These are phyloP conservation scores for Colletotrichum sp. DNA, from an alignment of 2,329 filamentous ascomycete species.

Conservation along the genomic window DNA sequence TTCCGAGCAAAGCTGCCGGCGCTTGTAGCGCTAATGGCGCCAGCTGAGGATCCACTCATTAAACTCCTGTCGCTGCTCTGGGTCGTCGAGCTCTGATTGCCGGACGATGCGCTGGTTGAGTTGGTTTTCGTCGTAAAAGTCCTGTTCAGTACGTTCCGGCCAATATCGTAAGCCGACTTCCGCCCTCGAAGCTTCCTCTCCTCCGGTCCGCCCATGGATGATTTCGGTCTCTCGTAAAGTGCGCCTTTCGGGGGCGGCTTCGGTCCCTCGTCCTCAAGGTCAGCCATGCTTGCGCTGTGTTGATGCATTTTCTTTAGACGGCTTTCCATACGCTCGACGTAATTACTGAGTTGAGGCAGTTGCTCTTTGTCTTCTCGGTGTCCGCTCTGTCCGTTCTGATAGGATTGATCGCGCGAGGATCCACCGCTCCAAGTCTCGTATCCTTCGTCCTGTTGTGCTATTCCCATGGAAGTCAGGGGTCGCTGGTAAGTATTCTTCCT, in stretches of 20 bases:
- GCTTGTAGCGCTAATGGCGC: constrained; percentile 92
- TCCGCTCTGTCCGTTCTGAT: constrained; percentile 43
- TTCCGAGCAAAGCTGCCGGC: constrained; percentile 90
- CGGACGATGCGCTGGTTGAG: constrained; percentile 78
- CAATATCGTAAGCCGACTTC: constrained; percentile 81
- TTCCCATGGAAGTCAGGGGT: constrained; percentile 78
- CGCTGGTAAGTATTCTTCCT: constrained; percentile 42
- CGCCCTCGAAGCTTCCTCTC: constrained; percentile 62
- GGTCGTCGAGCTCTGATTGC: constrained; percentile 74
- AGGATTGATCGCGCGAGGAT: constrained; percentile 54
- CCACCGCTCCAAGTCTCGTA: constrained; percentile 64
- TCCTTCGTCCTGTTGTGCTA: constrained; percentile 65
- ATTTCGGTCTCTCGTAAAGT: constrained; percentile 61
- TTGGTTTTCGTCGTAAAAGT: constrained; percentile 90
- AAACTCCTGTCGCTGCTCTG: constrained; percentile 82
- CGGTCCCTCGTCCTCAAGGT: constrained; percentile 57
- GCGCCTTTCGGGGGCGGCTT: constrained; percentile 67
- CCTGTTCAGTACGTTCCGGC: constrained; percentile 71
- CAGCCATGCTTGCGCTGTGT: constrained; percentile 53
- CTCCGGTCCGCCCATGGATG: constrained; percentile 53
- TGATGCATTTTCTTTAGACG: constrained; percentile 76
- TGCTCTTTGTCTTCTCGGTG: constrained; percentile 54
- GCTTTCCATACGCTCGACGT: constrained; percentile 91
- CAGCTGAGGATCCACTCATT: constrained; percentile 92
- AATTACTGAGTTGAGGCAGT: constrained; percentile 79